Conservation (phyloP, 2,329 filamentous ascomycete species). For the Calonectria leucothoes region DNA sequence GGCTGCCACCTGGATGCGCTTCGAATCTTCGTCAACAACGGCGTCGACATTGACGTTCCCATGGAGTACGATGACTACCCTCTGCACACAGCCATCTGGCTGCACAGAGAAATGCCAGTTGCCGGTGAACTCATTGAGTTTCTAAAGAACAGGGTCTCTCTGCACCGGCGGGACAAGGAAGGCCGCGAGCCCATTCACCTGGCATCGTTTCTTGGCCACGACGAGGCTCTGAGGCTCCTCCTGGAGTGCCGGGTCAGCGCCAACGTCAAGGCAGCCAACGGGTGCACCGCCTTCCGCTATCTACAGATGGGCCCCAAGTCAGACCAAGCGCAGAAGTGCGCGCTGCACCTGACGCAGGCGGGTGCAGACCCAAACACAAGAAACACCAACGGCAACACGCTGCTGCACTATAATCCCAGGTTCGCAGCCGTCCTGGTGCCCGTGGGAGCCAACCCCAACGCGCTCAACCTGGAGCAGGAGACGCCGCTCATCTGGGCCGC, state of each 20-base stretch:
- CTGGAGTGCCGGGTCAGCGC: background rate
- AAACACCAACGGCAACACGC: background rate
- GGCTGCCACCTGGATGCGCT: background rate
- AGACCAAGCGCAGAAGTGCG: background rate
- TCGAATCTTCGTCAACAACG: background rate
- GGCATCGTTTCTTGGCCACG: background rate
- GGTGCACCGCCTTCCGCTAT: background rate
- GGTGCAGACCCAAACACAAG: background rate
- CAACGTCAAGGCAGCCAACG: background rate
- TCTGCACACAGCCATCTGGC: background rate
- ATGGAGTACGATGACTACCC: background rate
- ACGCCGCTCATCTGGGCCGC: background rate
- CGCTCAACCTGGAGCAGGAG: background rate
- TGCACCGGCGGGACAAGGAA: background rate
- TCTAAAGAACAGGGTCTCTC: background rate
- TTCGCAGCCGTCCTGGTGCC: background rate
- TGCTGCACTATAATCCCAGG: background rate
- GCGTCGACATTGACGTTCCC: background rate
- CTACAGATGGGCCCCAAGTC: background rate
- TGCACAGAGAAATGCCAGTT: background rate
- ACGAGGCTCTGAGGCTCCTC: background rate
- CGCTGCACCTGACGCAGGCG: background rate
- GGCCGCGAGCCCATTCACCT: background rate
- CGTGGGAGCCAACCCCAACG: background rate
- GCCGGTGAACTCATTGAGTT: background rate